phyloP scores from a whole-genome alignment of 2,329 filamentous ascomycete species.

The Aspergillus unguis region DNA sequence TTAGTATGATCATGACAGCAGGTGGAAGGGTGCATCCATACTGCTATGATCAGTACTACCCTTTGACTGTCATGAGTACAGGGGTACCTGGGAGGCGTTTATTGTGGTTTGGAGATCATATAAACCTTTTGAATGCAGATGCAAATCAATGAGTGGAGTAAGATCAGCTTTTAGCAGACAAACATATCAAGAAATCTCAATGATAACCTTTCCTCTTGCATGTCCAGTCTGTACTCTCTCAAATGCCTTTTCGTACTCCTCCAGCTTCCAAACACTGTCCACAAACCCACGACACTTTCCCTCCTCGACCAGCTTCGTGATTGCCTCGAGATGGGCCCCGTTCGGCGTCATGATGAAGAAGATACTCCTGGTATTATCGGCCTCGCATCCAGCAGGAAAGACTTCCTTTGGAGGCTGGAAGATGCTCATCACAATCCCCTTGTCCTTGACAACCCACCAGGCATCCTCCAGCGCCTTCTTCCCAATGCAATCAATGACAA shows the following conservation, averaged over 20 bases:
- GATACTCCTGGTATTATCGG: constrained; percentile 29
- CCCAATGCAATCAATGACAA: constrained; percentile 47
- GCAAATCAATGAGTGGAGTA: no score
- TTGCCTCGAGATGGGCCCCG: constrained; percentile 34
- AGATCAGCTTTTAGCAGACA: no score
- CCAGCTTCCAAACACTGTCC: constrained; percentile 43
- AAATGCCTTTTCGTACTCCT: constrained; percentile 41
- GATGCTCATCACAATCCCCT: constrained; percentile 41
- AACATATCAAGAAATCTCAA: constrained; percentile 21
- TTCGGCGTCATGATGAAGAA: constrained; percentile 46
- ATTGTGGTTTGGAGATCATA: no score
- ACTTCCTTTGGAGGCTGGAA: constrained; percentile 34
- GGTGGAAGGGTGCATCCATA: no score
- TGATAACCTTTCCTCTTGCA: constrained; percentile 44
- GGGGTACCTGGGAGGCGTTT: no score
- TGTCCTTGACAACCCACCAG: constrained; percentile 41
- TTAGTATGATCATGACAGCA: no score
- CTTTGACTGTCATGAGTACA: no score
- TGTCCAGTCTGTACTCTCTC: constrained; percentile 39
- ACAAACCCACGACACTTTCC: constrained; percentile 36
- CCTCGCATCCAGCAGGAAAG: constrained; percentile 26
- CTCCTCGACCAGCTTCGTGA: constrained; percentile 40
- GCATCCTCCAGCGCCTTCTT: constrained; percentile 40
- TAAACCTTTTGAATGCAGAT: no score
- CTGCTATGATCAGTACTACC: no score